phyloP scores from a whole-genome alignment of 1,139 yeast genomes.

The Debaryomyces udenii region DNA sequence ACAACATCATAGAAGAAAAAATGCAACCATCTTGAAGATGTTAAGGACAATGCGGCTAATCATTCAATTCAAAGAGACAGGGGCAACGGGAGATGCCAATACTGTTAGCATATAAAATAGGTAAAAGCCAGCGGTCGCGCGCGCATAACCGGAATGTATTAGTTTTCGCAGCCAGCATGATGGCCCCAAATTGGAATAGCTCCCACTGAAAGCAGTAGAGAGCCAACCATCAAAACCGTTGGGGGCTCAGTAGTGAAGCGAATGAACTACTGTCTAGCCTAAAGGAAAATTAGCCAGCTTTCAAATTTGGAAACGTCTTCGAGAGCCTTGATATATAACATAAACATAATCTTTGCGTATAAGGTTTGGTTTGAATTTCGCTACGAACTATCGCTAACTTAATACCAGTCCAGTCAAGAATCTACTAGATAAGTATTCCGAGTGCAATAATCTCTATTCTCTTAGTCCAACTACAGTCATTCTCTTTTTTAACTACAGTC shows the following conservation, averaged over 20 bases:
- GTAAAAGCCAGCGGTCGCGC: conserved; percentile 6
- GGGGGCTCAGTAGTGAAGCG: not conserved
- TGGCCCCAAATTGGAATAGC: conserved; percentile 1
- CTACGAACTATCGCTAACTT: conserved; percentile 8
- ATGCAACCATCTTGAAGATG: too few species aligned
- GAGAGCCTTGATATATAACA: conserved; percentile 2
- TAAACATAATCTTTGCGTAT: not conserved
- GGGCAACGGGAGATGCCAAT: too few species aligned
- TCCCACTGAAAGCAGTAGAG: not conserved
- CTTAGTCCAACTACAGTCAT: conserved; percentile 22
- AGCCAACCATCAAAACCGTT: conserved; percentile 2
- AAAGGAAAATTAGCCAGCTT: conserved; percentile 1
- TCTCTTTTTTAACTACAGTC: conserved; percentile 25
- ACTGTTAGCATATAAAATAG: not conserved
- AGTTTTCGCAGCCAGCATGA: conserved; percentile 24
- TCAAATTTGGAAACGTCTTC: not conserved
- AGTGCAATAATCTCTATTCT: conserved; percentile 17
- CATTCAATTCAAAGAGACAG: too few species aligned
- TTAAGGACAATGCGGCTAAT: too few species aligned
- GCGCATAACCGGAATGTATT: conserved; percentile 5
- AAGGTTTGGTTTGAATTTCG: not conserved
- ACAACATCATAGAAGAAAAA: too few species aligned
- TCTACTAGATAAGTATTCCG: conserved; percentile 13
- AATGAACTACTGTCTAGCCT: not conserved
- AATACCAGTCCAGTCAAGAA: conserved; percentile 6